These are phyloP conservation scores for Penicillium steckii DNA, from an alignment of 495 filamentous ascomycete genomes.

Conservation along the genomic window DNA sequence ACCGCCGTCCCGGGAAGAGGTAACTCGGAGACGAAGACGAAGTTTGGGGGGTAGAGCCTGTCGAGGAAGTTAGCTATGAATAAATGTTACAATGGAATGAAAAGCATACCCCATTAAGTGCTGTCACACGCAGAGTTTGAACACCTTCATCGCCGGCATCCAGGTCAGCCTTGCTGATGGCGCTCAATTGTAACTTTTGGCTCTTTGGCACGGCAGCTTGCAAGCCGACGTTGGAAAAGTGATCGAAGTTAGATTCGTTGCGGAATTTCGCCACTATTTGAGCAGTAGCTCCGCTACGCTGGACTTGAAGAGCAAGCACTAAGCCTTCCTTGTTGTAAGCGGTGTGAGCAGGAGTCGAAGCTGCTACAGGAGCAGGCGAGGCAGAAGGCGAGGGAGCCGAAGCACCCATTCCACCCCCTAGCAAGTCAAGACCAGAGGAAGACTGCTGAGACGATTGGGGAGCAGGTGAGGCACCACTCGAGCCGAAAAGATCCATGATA, in stretches of 20 bases:
- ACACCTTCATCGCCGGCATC: conserved; percentile 76
- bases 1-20: conserved; percentile 67
- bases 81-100: background rate
- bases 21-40: conserved; percentile 80
- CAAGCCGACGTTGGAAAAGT: conserved; percentile 70
- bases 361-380: conserved; percentile 41
- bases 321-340: conserved; percentile 88
- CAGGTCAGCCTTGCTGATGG: conserved; percentile 77
- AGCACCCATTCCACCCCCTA: conserved; percentile 44
- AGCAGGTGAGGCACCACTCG: conserved; percentile 41
- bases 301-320: conserved; percentile 72
- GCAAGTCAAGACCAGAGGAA: conserved; percentile 49
- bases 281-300: conserved; percentile 66
- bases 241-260: conserved; percentile 64
- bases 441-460: conserved; percentile 33
- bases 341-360: conserved; percentile 49
- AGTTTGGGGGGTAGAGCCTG: conserved; percentile 67
- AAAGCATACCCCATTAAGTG: conserved; percentile 77
- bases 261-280: conserved; percentile 82
- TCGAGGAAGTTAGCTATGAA: conserved; percentile 8
- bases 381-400: conserved; percentile 36
- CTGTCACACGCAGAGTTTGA: conserved; percentile 80
- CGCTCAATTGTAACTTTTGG: conserved; percentile 86
- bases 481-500: conserved; percentile 82
- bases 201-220: conserved; percentile 96